Conservation (phyloP, 1,284 basidiomycete species). For the Schizophyllum amplum region DNA sequence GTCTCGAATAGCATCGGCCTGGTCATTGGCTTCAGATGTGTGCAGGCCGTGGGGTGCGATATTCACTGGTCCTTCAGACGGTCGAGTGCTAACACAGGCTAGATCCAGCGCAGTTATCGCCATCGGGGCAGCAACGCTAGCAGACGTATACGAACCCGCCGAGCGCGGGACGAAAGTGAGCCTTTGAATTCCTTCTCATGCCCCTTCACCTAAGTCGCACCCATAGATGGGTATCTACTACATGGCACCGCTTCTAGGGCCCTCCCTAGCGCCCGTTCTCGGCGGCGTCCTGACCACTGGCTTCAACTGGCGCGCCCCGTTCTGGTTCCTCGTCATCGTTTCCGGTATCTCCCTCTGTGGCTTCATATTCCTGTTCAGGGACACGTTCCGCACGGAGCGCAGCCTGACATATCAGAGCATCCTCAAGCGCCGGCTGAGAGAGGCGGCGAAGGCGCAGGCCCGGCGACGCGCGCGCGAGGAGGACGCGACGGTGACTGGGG, state of each 20-base stretch:
- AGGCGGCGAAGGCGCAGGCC: slow-evolving; percentile 11
- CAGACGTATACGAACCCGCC: slow-evolving; percentile 73
- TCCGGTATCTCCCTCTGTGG: slow-evolving; percentile 45
- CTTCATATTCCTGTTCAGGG: slow-evolving; percentile 67
- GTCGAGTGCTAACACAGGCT: neutral
- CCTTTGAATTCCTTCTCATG: neutral
- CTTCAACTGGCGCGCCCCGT: slow-evolving; percentile 71
- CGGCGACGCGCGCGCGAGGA: slow-evolving; percentile 9
- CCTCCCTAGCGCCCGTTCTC: slow-evolving; percentile 62
- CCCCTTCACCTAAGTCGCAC: neutral
- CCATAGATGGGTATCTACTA: slow-evolving; percentile 36
- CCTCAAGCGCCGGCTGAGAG: slow-evolving; percentile 27
- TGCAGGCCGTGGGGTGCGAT: slow-evolving; percentile 59
- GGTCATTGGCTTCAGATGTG: slow-evolving; percentile 65
- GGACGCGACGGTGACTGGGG: slow-evolving; percentile 6
- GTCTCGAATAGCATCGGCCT: neutral
- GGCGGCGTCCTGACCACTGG: slow-evolving; percentile 64
- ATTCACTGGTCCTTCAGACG: neutral
- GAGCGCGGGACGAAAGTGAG: slow-evolving; percentile 64
- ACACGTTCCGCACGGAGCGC: slow-evolving; percentile 78
- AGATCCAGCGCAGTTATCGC: slow-evolving; percentile 73
- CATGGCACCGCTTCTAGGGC: slow-evolving; percentile 51
- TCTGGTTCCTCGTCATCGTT: slow-evolving; percentile 74
- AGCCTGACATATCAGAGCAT: slow-evolving; percentile 70
- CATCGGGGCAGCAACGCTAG: slow-evolving; percentile 76